Evolutionary conservation across 164 flowering plant genomes (phyloP).

Genomic region (Echeveria elegans): DNA sequence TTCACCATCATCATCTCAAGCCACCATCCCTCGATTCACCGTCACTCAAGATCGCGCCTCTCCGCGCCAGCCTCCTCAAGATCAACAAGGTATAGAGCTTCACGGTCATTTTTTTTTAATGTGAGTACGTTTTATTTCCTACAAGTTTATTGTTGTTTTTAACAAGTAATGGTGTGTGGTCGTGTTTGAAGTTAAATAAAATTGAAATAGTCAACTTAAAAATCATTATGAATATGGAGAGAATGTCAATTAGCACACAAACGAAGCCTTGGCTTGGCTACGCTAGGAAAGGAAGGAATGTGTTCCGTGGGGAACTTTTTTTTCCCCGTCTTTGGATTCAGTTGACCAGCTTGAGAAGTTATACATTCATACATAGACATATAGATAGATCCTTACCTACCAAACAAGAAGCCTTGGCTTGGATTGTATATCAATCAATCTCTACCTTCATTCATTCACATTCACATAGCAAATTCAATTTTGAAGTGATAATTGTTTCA

Average conservation of each 20-base stretch:
- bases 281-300: neutral
- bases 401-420: neutral
- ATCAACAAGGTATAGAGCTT: neutral
- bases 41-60: neutral
- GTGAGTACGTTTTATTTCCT: neutral
- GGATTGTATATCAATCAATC: neutral
- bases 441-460: neutral
- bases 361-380: neutral
- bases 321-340: conserved; percentile 1
- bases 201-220: neutral
- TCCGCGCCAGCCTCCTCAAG: neutral
- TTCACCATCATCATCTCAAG: neutral
- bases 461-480: neutral
- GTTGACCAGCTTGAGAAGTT: too few relatives aligned
- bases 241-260: neutral
- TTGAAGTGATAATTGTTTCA: neutral
- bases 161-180: conserved; percentile 4
- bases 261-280: neutral
- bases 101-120: neutral
- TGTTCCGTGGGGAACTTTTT: conserved; percentile 6
- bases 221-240: neutral
- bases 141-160: neutral
- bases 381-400: neutral
- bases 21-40: neutral
- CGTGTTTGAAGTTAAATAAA: neutral